A percentile compares a stretch with the other conserved stretches of the same genome.
phyloP scores from a whole-genome alignment of 2,329 filamentous ascomycete genomes.

The Botrytis cinerea region DNA sequence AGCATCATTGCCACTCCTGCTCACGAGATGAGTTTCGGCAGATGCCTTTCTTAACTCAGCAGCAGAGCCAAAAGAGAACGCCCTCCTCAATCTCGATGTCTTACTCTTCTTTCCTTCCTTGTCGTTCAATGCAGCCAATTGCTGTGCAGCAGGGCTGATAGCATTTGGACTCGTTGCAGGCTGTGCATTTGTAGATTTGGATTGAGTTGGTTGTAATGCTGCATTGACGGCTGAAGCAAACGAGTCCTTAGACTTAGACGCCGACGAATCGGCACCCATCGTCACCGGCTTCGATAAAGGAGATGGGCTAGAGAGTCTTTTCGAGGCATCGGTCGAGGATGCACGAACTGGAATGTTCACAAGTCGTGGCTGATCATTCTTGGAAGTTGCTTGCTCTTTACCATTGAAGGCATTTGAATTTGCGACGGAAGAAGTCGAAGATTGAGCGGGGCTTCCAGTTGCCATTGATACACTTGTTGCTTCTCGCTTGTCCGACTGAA shows the following conservation, averaged over 20 bases:
- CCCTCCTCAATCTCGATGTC: conserved; percentile 79
- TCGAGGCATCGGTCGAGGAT: conserved; percentile 61
- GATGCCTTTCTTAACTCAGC: conserved; percentile 82
- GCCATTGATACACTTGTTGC: conserved; percentile 47
- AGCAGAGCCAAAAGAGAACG: conserved; percentile 95
- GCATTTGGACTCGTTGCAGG: conserved; percentile 42
- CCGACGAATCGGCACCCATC: conserved; percentile 57
- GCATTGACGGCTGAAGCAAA: conserved; percentile 43
- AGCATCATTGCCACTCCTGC: conserved; percentile 31
- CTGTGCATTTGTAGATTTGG: conserved; percentile 39
- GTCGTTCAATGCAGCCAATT: conserved; percentile 83
- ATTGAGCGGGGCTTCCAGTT: conserved; percentile 48
- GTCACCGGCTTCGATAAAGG: conserved; percentile 72
- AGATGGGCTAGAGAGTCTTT: conserved; percentile 67
- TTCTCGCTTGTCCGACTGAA: conserved; percentile 62
- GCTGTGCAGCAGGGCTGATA: conserved; percentile 69
- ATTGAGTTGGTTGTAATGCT: conserved; percentile 38
- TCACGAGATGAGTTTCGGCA: conserved; percentile 54
- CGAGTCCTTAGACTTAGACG: conserved; percentile 47
- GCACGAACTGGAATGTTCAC: conserved; percentile 62
- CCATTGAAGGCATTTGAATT: conserved; percentile 42
- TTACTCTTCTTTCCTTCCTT: conserved; percentile 82
- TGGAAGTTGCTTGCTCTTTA: conserved; percentile 46
- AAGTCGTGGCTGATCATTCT: conserved; percentile 55
- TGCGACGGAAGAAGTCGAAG: conserved; percentile 32